Conservation (phyloP, 257 asterid species). For the Ilex aquifolium region DNA sequence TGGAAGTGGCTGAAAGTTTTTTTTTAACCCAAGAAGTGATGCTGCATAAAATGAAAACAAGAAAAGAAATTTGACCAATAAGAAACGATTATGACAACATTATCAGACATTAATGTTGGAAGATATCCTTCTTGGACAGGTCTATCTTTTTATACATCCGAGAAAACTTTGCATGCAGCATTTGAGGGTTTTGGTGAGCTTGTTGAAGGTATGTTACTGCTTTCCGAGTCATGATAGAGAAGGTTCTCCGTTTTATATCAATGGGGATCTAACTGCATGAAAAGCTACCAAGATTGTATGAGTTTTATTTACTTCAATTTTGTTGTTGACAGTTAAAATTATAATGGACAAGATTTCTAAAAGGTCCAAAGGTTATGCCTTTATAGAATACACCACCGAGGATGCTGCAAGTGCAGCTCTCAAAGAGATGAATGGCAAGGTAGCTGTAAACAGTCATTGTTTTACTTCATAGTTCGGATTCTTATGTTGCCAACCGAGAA, state of each 20-base stretch:
- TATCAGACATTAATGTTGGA: no score
- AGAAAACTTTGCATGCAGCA: conserved; percentile 81
- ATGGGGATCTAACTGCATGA: background rate
- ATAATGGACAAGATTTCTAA: conserved; percentile 97
- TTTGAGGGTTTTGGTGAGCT: conserved; percentile 88
- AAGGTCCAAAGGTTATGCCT: conserved; percentile 93
- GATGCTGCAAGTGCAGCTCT: conserved; percentile 83
- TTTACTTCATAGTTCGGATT: background rate
- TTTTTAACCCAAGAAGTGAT: no score
- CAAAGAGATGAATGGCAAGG: conserved; percentile 94
- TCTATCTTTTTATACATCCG: conserved; percentile 87
- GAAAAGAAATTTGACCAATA: no score
- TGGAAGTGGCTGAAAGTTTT: no score
- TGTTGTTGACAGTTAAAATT: conserved; percentile 57
- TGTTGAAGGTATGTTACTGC: conserved; percentile 50
- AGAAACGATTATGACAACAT: no score
- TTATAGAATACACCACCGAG: conserved; percentile 81
- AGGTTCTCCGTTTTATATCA: background rate
- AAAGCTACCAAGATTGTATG: background rate
- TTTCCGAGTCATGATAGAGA: background rate
- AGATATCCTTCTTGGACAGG: conserved; percentile 39
- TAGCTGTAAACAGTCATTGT: conserved; percentile 16
- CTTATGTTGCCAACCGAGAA: background rate
- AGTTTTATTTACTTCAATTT: conserved; percentile 3
- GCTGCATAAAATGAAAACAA: no score